These are phyloP conservation scores for Scheffersomyces cryptocercus DNA, from an alignment of 1,139 yeast genomes.

Conservation along the genomic window DNA sequence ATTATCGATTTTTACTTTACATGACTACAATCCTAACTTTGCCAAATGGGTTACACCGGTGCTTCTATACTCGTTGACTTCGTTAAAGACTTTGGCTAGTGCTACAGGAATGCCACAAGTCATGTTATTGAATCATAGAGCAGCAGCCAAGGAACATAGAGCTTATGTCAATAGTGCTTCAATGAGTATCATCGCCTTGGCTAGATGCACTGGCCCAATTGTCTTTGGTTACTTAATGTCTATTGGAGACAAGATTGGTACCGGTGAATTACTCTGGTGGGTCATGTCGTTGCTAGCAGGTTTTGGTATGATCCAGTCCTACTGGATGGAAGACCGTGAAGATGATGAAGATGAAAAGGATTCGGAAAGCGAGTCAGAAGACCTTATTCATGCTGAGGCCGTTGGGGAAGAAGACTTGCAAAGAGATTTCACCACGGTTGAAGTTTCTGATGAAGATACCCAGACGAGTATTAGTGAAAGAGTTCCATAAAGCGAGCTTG, in stretches of 20 bases:
- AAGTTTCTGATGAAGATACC: background rate
- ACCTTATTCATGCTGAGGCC: background rate
- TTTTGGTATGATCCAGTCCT: constrained; percentile 17
- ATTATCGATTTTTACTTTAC: constrained; percentile 45
- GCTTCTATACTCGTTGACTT: constrained; percentile 27
- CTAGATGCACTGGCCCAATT: constrained; percentile 23
- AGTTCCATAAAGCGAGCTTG: too few relatives aligned
- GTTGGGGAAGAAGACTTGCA: background rate
- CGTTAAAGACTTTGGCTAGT: constrained; percentile 19
- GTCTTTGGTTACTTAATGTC: constrained; percentile 21
- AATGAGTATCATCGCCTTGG: constrained; percentile 23
- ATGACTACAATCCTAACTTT: constrained; percentile 26
- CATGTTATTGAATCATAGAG: constrained; percentile 22
- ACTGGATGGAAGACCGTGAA: constrained; percentile 17
- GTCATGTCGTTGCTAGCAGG: constrained; percentile 17
- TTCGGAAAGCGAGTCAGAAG: background rate
- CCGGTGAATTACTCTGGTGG: constrained; percentile 24
- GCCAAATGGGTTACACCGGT: constrained; percentile 24
- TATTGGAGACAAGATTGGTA: constrained; percentile 13
- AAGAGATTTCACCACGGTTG: background rate
- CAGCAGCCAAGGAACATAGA: constrained; percentile 22
- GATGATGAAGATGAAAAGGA: constrained; percentile 7
- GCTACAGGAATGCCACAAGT: constrained; percentile 24
- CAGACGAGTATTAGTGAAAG: too few relatives aligned
- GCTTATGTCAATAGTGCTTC: constrained; percentile 25